These are phyloP conservation scores for Hypoxylon sp. DNA, from an alignment of 2,329 filamentous ascomycete species.

Conservation along the genomic window DNA sequence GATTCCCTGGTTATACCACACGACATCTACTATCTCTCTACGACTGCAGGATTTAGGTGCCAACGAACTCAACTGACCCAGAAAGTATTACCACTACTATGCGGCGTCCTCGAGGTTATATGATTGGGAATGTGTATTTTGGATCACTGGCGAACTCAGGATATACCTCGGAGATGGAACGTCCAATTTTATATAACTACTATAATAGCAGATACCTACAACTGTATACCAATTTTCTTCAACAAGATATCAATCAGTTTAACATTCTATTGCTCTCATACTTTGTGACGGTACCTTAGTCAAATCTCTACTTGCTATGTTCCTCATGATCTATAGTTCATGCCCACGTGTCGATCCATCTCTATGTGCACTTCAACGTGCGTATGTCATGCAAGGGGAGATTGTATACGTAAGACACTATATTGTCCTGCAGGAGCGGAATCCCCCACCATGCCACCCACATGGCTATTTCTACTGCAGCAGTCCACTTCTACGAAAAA, in stretches of 20 bases:
- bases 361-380: background rate
- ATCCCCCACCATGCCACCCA: background rate
- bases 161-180: slow-evolving; percentile 41
- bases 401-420: background rate
- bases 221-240: slow-evolving; percentile 32
- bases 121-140: slow-evolving; percentile 29
- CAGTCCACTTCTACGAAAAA: background rate
- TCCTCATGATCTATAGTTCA: background rate
- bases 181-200: slow-evolving; percentile 18
- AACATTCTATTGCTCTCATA: background rate
- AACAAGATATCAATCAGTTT: slow-evolving; percentile 26
- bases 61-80: slow-evolving; percentile 32
- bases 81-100: slow-evolving; percentile 11
- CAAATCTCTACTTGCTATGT: background rate
- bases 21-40: slow-evolving; percentile 22
- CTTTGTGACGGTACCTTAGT: background rate
- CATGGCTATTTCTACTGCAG: background rate
- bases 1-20: slow-evolving; percentile 13
- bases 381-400: background rate
- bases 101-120: slow-evolving; percentile 41
- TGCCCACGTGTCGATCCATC: background rate
- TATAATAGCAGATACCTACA: slow-evolving; percentile 15
- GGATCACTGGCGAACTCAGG: slow-evolving; percentile 35
- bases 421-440: background rate
- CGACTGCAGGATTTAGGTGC: slow-evolving; percentile 22